Percentiles rank a stretch among this genome's conserved stretches.
Evolutionary conservation across 805 yeast genomes (phyloP).

Genomic region (Saccharomycopsis schoenii): DNA sequence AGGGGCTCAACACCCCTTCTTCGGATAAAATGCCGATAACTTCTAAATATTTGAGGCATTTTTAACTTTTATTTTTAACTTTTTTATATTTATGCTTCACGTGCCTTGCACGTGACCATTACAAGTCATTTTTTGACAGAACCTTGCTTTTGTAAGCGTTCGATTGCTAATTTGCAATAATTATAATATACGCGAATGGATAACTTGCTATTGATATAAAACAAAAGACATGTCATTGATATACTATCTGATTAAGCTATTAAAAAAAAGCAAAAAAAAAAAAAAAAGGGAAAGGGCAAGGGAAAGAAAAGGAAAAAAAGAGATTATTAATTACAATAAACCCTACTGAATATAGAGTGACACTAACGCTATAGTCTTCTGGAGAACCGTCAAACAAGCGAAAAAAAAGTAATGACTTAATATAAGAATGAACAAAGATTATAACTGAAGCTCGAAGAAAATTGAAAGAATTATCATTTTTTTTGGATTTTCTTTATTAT

Average conservation of each 20-base stretch:
- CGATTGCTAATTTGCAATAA: no score
- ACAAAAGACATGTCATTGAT: no score
- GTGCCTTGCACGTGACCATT: background rate
- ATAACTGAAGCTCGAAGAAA: no score
- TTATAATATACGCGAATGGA: no score
- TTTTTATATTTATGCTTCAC: background rate
- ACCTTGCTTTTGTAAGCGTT: no score
- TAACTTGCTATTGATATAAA: background rate
- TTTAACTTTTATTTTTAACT: background rate
- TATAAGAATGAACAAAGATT: no score
- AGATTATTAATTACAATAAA: background rate
- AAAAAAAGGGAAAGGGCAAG: background rate
- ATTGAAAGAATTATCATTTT: no score
- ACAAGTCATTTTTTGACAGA: no score
- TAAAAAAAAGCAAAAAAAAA: background rate
- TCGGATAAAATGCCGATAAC: background rate
- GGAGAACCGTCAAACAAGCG: background rate
- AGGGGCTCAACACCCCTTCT: background rate
- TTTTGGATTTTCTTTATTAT: no score
- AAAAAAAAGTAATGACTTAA: no score
- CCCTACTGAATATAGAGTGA: background rate
- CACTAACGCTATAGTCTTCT: background rate
- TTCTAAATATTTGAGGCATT: background rate
- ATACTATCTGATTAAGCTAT: background rate
- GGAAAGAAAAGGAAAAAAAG: background rate